Percentiles rank a stretch among this genome's conserved stretches.
These are phyloP conservation scores for Arachnopeziza araneosa DNA, from an alignment of 2,329 filamentous ascomycete species.

Conservation along the genomic window DNA sequence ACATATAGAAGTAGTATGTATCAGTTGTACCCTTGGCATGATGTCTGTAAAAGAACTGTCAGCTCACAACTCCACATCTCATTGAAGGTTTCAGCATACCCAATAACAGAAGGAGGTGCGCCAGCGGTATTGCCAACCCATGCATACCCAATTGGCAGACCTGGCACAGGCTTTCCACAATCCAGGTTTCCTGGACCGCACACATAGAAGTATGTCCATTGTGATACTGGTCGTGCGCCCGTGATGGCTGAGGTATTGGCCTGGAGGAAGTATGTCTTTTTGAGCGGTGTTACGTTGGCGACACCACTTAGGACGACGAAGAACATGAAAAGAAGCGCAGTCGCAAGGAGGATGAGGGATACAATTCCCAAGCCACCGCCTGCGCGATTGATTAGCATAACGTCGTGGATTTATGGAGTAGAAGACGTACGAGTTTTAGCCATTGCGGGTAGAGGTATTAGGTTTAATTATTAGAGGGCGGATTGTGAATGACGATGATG, in stretches of 20 bases:
- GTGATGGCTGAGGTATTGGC: conserved; percentile 70
- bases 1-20: conserved; percentile 69
- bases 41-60: conserved; percentile 33
- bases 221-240: conserved; percentile 53
- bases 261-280: conserved; percentile 79
- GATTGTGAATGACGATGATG: neutral
- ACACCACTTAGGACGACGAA: conserved; percentile 60
- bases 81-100: conserved; percentile 33
- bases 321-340: conserved; percentile 57
- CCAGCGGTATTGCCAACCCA: conserved; percentile 51
- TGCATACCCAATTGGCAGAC: conserved; percentile 67
- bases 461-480: neutral
- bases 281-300: conserved; percentile 51
- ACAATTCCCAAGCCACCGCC: conserved; percentile 49
- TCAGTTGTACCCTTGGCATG: conserved; percentile 52
- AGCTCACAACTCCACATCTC: neutral
- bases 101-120: conserved; percentile 48
- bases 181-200: conserved; percentile 60
- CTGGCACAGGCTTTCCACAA: conserved; percentile 59
- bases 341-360: conserved; percentile 57
- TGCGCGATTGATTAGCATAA: conserved; percentile 23
- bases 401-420: neutral
- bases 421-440: neutral
- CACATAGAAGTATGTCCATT: conserved; percentile 90
- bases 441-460: neutral